Percentiles rank a stretch among this genome's conserved stretches.
Conservation (phyloP, 2,329 filamentous ascomycete genomes). For the Furcasterigmium sp. region DNA sequence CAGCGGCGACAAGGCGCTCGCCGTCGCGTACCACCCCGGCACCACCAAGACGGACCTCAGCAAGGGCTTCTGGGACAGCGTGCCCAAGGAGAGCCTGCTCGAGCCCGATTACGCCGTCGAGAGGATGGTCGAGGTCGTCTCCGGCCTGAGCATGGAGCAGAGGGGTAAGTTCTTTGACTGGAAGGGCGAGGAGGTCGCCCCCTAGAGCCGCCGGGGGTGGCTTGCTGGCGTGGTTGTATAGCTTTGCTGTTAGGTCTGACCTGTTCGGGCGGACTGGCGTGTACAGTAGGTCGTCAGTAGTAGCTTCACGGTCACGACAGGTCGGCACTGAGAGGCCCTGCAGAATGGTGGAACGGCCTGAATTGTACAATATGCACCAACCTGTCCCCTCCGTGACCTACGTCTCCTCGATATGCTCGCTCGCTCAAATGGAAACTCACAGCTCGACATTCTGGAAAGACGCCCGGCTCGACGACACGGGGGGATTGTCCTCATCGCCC, state of each 20-base stretch:
- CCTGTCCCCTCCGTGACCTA: neutral
- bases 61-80: conserved; percentile 64
- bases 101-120: conserved; percentile 60
- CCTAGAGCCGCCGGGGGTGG: too few relatives aligned
- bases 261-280: too few relatives aligned
- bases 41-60: conserved; percentile 74
- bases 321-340: neutral
- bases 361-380: conserved; percentile 2
- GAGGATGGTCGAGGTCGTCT: conserved; percentile 56
- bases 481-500: conserved; percentile 28
- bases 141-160: conserved; percentile 37
- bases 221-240: too few relatives aligned
- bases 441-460: conserved; percentile 63
- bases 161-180: conserved; percentile 66
- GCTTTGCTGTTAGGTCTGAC: too few relatives aligned
- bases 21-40: conserved; percentile 70
- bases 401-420: neutral
- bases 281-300: neutral
- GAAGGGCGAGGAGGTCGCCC: conserved; percentile 58
- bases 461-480: conserved; percentile 37
- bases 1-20: conserved; percentile 58
- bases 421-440: conserved; percentile 19
- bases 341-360: neutral
- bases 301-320: neutral
- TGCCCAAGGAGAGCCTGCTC: conserved; percentile 58